Evolutionary conservation across 2,329 filamentous ascomycete genomes (phyloP).

Genomic region (Lomentospora prolificans): DNA sequence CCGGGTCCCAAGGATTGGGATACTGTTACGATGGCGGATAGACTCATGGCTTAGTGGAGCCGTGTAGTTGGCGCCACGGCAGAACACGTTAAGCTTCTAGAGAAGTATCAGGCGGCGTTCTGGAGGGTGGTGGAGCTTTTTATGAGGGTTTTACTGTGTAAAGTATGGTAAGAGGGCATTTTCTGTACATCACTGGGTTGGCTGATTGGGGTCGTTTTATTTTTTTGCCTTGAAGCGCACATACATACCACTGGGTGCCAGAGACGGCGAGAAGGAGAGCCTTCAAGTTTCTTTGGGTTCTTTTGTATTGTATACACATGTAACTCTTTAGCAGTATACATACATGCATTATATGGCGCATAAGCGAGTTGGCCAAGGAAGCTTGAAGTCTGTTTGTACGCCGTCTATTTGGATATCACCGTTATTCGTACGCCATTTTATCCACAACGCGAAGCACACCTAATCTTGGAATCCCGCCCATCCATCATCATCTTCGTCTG

Average conservation of each 20-base stretch:
- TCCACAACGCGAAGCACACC: too few relatives aligned
- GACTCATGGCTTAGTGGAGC: not conserved
- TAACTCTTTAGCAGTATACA: too few relatives aligned
- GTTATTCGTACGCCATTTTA: too few relatives aligned
- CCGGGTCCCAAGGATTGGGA: constrained; percentile 45
- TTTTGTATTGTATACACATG: too few relatives aligned
- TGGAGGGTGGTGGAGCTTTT: not conserved
- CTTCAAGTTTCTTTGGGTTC: too few relatives aligned
- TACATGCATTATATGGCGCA: too few relatives aligned
- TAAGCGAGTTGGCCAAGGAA: too few relatives aligned
- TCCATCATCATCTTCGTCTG: constrained; percentile 37
- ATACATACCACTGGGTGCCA: too few relatives aligned
- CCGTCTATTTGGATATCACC: not conserved
- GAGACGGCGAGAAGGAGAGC: too few relatives aligned
- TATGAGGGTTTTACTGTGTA: not conserved
- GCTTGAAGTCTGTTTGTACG: too few relatives aligned
- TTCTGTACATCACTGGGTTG: too few relatives aligned
- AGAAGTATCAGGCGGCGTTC: not conserved
- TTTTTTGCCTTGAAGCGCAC: too few relatives aligned
- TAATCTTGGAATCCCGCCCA: constrained; percentile 63
- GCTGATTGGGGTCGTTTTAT: not conserved
- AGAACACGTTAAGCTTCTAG: not conserved
- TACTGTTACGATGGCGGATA: not conserved
- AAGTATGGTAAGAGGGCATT: not conserved
- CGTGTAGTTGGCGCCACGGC: not conserved